These are phyloP conservation scores for Coemansia sp. DNA, from an alignment of 192 early-diverging fungal genomes.

Conservation along the genomic window DNA sequence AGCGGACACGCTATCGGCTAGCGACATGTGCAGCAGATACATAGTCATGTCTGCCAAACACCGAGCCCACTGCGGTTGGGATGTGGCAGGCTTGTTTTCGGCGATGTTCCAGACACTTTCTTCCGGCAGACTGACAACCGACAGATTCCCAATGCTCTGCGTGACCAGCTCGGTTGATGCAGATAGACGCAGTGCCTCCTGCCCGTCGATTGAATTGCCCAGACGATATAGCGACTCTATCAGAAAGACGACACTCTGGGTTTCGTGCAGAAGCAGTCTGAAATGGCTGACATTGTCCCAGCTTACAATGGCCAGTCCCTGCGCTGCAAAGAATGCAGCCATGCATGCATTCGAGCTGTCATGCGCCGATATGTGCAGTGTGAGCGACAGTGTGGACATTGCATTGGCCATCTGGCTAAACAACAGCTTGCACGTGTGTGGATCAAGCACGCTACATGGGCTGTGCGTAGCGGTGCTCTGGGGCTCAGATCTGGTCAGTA, in stretches of 20 bases:
- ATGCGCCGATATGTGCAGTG: not conserved
- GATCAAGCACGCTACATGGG: not conserved
- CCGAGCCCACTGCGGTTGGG: not conserved
- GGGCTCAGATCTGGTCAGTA: not conserved
- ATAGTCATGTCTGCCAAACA: not conserved
- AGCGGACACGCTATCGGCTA: not conserved
- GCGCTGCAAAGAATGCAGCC: constrained; percentile 11
- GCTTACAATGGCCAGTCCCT: constrained; percentile 15
- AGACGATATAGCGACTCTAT: constrained; percentile 5
- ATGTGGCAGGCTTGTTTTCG: not conserved
- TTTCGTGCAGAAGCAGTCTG: constrained; percentile 26
- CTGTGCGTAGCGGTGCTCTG: not conserved
- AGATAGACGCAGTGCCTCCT: not conserved
- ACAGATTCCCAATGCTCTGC: constrained; percentile 26
- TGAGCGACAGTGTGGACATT: not conserved
- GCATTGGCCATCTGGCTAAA: not conserved
- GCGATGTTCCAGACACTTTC: constrained; percentile 29
- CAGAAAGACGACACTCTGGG: constrained; percentile 17
- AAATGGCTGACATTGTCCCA: constrained; percentile 14
- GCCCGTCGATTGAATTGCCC: not conserved
- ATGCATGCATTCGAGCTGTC: not conserved
- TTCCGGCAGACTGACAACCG: constrained; percentile 36
- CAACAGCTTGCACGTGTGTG: not conserved
- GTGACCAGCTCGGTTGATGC: constrained; percentile 10
- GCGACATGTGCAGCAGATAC: not conserved